Evolutionary conservation across 768 basidiomycete genomes (phyloP).

Genomic region (Rhodotorula taiwanensis): DNA sequence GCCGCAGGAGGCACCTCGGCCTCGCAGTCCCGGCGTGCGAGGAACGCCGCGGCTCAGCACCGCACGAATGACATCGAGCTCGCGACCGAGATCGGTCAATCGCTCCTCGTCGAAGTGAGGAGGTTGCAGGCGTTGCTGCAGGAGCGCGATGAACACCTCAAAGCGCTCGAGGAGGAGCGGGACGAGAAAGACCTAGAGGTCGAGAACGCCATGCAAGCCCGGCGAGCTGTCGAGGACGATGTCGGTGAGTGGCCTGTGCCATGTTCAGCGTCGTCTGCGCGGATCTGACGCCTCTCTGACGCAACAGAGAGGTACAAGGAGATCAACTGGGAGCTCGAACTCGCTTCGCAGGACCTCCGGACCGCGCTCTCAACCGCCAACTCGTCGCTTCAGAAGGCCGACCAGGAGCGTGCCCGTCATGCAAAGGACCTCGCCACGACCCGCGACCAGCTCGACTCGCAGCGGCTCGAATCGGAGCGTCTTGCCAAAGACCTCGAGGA

Average conservation of each 20-base stretch:
- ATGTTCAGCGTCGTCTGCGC: no score
- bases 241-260: constrained; percentile 59
- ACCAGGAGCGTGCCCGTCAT: constrained; percentile 74
- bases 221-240: constrained; percentile 73
- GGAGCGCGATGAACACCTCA: constrained; percentile 86
- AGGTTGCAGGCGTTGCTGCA: constrained; percentile 81
- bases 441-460: constrained; percentile 69
- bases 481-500: constrained; percentile 53
- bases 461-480: constrained; percentile 65
- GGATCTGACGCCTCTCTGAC: constrained; percentile 14
- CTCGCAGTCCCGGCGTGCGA: constrained; percentile 62
- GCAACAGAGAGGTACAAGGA: constrained; percentile 83
- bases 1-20: background rate
- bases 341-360: constrained; percentile 77
- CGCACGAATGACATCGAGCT: constrained; percentile 87
- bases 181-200: constrained; percentile 75
- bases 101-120: constrained; percentile 80
- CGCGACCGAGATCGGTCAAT: constrained; percentile 94
- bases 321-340: constrained; percentile 98
- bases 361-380: constrained; percentile 62
- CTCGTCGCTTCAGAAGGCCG: constrained; percentile 60
- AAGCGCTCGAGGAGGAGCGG: constrained; percentile 85
- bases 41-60: constrained; percentile 77
- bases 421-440: constrained; percentile 64
- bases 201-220: constrained; percentile 63